Evolutionary conservation across 768 basidiomycete genomes (phyloP).

Genomic region (Podaxis carcinomalis): DNA sequence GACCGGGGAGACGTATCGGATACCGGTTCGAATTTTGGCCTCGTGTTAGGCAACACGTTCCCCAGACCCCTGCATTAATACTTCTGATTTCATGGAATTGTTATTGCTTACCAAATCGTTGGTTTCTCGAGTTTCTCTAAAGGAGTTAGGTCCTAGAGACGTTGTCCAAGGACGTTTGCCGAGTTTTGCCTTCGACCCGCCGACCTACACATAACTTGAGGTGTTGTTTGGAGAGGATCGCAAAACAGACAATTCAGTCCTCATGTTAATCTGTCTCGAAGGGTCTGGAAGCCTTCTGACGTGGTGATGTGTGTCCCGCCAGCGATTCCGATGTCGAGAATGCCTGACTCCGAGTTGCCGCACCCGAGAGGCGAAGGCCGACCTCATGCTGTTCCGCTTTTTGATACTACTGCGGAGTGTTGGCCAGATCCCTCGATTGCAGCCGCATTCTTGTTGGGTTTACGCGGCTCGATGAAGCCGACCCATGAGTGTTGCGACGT

Average conservation of each 20-base stretch:
- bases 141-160: not conserved
- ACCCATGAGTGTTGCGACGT: not conserved
- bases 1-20: constrained; percentile 1
- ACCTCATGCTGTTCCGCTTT: not conserved
- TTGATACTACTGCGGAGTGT: not conserved
- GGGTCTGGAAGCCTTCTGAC: not conserved
- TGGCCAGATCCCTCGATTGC: not conserved
- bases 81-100: not conserved
- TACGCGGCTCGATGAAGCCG: not conserved
- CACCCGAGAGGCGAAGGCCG: not conserved
- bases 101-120: constrained; percentile 2
- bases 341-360: not conserved
- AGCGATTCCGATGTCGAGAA: not conserved
- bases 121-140: not conserved
- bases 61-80: not conserved
- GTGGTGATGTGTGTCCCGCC: not conserved
- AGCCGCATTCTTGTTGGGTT: not conserved
- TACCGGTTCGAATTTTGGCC: not conserved
- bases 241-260: not conserved
- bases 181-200: not conserved
- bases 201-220: not conserved
- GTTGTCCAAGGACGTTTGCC: not conserved
- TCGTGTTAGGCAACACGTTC: constrained; percentile 1
- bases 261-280: not conserved
- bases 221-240: not conserved